Evolutionary conservation across 345 rosid species (phyloP).

Genomic region (Citrus reticulata): DNA sequence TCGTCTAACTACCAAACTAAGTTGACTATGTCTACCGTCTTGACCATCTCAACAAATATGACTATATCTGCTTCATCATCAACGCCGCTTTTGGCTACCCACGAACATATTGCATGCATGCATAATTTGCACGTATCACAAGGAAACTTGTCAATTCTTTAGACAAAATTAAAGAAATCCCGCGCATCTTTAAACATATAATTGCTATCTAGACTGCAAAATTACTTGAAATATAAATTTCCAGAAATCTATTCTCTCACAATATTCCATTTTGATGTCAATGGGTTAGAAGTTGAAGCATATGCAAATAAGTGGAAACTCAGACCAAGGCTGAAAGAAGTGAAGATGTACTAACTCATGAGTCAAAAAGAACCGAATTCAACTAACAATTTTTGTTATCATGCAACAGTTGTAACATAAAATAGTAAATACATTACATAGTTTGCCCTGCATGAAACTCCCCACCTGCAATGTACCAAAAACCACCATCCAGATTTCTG

Average conservation of each 20-base stretch:
- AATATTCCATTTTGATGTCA: no score
- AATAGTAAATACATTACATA: constrained; percentile 29
- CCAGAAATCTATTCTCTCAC: no score
- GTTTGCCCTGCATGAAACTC: constrained; percentile 96
- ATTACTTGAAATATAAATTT: not conserved
- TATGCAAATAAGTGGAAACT: not conserved
- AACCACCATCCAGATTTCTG: constrained; percentile 90
- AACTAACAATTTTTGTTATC: not conserved
- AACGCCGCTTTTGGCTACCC: no score
- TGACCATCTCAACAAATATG: no score
- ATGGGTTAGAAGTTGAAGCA: not conserved
- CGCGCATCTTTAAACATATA: not conserved
- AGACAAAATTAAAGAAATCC: not conserved
- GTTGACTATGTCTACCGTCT: no score
- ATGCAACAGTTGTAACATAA: not conserved
- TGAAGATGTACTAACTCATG: not conserved
- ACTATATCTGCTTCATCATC: no score
- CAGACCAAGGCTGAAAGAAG: not conserved
- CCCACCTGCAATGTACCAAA: constrained; percentile 87
- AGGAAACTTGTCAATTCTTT: not conserved
- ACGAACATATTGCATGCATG: no score
- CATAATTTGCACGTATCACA: no score
- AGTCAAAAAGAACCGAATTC: not conserved
- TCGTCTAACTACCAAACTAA: no score
- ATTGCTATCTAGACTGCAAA: not conserved